Base-by-base conservation (phyloP, 208 protist genomes). In the Acanthamoeba castellanii region DNA sequence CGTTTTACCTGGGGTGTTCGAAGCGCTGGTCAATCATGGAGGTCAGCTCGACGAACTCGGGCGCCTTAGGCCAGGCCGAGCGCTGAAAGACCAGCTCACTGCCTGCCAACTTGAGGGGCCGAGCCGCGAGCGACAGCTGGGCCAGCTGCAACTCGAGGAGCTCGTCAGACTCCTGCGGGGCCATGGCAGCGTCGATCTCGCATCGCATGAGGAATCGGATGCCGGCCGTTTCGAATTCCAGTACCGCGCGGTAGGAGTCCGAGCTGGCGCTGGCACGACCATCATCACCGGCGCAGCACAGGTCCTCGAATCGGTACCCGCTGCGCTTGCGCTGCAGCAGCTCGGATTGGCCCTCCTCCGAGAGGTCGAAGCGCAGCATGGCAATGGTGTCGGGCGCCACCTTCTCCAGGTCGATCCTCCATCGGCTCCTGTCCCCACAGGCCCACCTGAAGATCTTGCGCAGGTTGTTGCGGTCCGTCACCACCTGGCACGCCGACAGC, bases 401-500 rank as follows among this genome's bases (percentile, higher is more conserved):
- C 68, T 76, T 76, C 68, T 76, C 68, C 18, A 76, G 30, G 34
- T 76, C 68, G 68, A 76, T 76, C 13, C 68, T 0, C 68, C 68
- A 76, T 0, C 68, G 68, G 32, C 11, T 27, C n/a, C 11, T 20
- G 8, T 76, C 68, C 5, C 68, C 68, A 45, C 68, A 76, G 32
- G 34, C 68, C 68, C 68, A 76, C 16, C 68, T 11, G 30, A 76
- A 76, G 68, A 76, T 32, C 68, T 76, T 76, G 13, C 68, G 68
- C 4, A 76, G n/a, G 68, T 76, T 76, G 30, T 76, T 76, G 14
- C 68, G 25, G 34, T 76, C 68, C 11, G 68, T 76, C 25, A 76
- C 68, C 32, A 76, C 34, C 32, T 76, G 32, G 34, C 45, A 76
- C 25, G 32, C 68, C 7, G 30, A 32, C 68, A 76, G 30, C 68